phyloP scores from a whole-genome alignment of 208 protist species.

The Wallacemonas sp. region DNA sequence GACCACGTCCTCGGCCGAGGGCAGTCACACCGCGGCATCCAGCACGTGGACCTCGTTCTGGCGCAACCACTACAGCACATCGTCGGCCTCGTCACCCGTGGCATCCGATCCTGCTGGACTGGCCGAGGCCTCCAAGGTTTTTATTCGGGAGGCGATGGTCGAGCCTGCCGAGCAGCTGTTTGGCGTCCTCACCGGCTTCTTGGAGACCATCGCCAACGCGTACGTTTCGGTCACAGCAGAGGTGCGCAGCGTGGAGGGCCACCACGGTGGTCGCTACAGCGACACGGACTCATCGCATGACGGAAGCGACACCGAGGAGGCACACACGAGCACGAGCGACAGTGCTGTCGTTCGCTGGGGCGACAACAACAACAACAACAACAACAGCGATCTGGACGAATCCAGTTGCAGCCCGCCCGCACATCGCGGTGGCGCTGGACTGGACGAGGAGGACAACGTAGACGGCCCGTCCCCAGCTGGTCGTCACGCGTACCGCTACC shows the following conservation, averaged over 20 bases:
- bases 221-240: constrained; percentile 1
- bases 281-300: neutral
- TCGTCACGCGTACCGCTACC: neutral
- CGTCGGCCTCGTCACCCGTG: neutral
- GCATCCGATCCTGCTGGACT: neutral
- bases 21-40: neutral
- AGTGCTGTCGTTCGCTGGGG: neutral
- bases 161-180: constrained; percentile 12
- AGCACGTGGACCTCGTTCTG: constrained; percentile 7
- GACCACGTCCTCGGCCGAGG: neutral
- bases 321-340: neutral
- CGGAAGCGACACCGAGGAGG: neutral
- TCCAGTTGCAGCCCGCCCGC: too few species aligned
- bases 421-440: too few species aligned
- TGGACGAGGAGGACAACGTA: neutral
- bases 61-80: neutral
- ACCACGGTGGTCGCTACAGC: neutral
- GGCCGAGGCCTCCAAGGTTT: neutral
- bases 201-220: constrained; percentile 9
- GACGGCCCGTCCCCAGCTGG: neutral
- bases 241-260: constrained; percentile 2
- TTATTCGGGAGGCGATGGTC: constrained; percentile 6
- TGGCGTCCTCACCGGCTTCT: constrained; percentile 6
- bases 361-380: neutral
- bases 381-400: neutral